Evolutionary conservation across 2,329 filamentous ascomycete genomes (phyloP).

Genomic region (Botryotinia convoluta): DNA sequence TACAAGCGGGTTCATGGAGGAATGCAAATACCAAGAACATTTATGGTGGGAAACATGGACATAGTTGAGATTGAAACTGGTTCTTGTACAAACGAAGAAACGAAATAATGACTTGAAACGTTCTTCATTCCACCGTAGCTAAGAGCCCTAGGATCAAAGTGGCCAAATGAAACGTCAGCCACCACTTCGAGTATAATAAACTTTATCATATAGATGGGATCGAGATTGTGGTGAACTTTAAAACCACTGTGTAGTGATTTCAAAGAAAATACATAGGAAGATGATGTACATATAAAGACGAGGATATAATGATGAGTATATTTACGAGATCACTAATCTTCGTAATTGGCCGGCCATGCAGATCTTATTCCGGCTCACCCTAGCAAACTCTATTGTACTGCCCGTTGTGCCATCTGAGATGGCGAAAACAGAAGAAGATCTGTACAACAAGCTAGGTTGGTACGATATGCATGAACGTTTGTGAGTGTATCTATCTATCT

Average conservation of each 20-base stretch:
- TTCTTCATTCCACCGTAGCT: background rate
- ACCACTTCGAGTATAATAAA: background rate
- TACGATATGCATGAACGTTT: background rate
- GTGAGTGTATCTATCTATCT: too few species aligned
- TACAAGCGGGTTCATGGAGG: background rate
- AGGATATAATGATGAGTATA: background rate
- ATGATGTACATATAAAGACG: background rate
- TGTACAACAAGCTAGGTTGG: background rate
- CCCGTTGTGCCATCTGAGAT: background rate
- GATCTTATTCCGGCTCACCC: background rate
- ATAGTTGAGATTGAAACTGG: background rate
- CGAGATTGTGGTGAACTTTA: background rate
- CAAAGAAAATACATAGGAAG: background rate
- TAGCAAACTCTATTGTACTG: background rate
- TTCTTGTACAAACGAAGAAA: background rate
- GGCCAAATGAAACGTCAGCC: background rate
- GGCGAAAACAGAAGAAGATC: background rate
- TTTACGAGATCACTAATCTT: background rate
- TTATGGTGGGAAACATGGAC: background rate
- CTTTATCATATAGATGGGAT: background rate
- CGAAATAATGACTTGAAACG: background rate
- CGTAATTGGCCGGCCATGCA: background rate
- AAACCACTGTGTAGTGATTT: background rate
- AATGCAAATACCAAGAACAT: slow-evolving; percentile 11
- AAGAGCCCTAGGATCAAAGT: background rate